A percentile compares a stretch with the other conserved stretches of the same genome.
phyloP scores from a whole-genome alignment of 305 asterid species.

The Fraxinus greggii region DNA sequence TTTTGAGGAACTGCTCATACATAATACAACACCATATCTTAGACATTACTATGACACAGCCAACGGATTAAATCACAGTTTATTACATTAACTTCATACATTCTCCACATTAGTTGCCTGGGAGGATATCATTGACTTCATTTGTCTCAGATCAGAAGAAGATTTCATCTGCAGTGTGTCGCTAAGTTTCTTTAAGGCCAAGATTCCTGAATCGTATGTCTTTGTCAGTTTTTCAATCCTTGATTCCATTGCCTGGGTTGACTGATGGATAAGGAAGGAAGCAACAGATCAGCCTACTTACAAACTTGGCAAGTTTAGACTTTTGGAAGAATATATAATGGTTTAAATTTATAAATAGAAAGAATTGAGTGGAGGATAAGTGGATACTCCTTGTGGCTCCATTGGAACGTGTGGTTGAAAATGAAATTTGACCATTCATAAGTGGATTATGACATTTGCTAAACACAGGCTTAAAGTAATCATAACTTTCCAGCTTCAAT shows the following conservation, averaged over 20 bases:
- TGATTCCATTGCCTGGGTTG: constrained; percentile 58
- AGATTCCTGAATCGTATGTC: constrained; percentile 52
- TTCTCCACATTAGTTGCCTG: constrained; percentile 58
- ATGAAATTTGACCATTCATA: not conserved
- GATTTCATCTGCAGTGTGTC: constrained; percentile 52
- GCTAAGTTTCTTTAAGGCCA: constrained; percentile 43
- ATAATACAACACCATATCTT: not conserved
- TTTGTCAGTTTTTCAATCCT: constrained; percentile 54
- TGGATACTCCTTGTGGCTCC: not conserved
- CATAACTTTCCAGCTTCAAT: not conserved
- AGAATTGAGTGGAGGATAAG: not conserved
- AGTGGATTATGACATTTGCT: not conserved
- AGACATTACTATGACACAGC: not conserved
- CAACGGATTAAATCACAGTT: not conserved
- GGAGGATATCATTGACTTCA: constrained; percentile 43
- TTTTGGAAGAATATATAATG: not conserved
- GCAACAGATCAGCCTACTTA: constrained; percentile 23
- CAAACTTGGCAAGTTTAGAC: constrained; percentile 9
- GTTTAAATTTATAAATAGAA: not conserved
- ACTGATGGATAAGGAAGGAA: constrained; percentile 34
- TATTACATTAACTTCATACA: constrained; percentile 35
- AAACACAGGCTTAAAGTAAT: not conserved
- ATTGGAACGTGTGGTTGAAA: not conserved
- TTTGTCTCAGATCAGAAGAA: constrained; percentile 56
- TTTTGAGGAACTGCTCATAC: constrained; percentile 46